Base-by-base conservation (phyloP, 2,329 filamentous ascomycete genomes). In the Fusarium sp. region DNA sequence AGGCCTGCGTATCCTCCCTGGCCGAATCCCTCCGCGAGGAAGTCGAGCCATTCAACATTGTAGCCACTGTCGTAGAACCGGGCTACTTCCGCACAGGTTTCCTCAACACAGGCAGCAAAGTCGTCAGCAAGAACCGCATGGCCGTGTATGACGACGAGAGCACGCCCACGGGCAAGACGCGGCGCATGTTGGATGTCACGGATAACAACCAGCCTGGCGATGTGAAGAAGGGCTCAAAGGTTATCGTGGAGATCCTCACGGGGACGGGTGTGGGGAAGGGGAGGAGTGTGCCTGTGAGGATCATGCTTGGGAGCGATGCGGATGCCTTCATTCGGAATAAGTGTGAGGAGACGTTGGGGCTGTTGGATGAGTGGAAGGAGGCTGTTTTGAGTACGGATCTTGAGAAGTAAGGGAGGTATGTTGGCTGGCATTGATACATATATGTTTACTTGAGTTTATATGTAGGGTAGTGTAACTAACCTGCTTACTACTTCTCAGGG, bases 231-330 rank as follows among this genome's bases (percentile, higher is more conserved):
- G 87, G 83, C 0, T 77, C 78, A 9, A 79, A 76, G 56, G 80
- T 85, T 1, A 78, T 88, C 27, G 80, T 89, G 7, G 87, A 90
- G 65, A 78, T 87, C 15, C 67, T 90, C 67, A 87, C 84, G 9
- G 78, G 78, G 43, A 81, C 77, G 3, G 87, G 86, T 0, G 77
- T 78, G 23, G 84, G 79, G 0, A 54, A 72, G 61, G 86, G 84
- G 0, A 83, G 75, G 65, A 79, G 82, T 20, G 76, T 90, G 3
- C 88, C 87, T 0, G 68, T 83, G 15, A 77, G 87, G 27, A 68
- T 90, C 48, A 77, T 82, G n/a, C 74, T 90, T 40, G 88, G 88
- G 0, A 80, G 76, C 9, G 87, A 89, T 73, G 77, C 77, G 8
- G 70, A 84, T n/a, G 64, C 73, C 6, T 73, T 65, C 4, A 78